Evolutionary conservation across 108 stramenopile genomes (phyloP).

Genomic region (Mediolabrus comicus): DNA sequence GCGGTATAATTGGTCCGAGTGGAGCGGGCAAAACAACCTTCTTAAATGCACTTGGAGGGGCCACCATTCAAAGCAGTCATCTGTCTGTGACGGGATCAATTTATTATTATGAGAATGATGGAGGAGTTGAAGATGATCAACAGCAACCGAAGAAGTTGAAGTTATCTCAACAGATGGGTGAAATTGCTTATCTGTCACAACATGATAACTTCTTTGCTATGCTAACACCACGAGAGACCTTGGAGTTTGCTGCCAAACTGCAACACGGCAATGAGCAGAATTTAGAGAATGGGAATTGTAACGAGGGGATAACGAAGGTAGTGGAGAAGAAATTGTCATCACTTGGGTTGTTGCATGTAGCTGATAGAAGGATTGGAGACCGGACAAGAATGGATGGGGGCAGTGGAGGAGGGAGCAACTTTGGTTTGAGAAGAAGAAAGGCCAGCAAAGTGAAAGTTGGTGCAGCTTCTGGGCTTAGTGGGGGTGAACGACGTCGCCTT

Average conservation of each 20-base stretch:
- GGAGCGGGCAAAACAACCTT: conserved; percentile 74
- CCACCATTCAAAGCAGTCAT: conserved; percentile 17
- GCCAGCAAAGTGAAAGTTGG: conserved; percentile 6
- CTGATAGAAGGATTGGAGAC: conserved; percentile 62
- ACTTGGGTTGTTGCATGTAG: conserved; percentile 57
- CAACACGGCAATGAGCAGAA: conserved; percentile 23
- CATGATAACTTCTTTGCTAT: conserved; percentile 77
- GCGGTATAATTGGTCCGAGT: conserved; percentile 67
- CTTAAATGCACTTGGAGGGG: conserved; percentile 45
- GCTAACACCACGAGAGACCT: conserved; percentile 79
- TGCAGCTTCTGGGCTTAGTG: conserved; percentile 50
- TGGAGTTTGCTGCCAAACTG: conserved; percentile 74
- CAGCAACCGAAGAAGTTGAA: background rate
- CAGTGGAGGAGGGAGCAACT: background rate
- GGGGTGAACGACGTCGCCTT: conserved; percentile 82
- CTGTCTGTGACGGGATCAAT: conserved; percentile 33
- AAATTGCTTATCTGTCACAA: conserved; percentile 81
- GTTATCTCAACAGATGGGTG: conserved; percentile 49
- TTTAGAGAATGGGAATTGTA: background rate
- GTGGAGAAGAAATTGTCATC: conserved; percentile 53
- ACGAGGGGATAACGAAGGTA: conserved; percentile 27
- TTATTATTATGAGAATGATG: conserved; percentile 32
- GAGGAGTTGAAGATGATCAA: background rate
- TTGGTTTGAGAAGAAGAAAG: conserved; percentile 7
- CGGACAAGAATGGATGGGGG: conserved; percentile 44